A percentile compares a stretch with the other conserved stretches of the same genome.
Evolutionary conservation across 2,329 filamentous ascomycete species (phyloP).

Genomic region (Diplocarpon mali): DNA sequence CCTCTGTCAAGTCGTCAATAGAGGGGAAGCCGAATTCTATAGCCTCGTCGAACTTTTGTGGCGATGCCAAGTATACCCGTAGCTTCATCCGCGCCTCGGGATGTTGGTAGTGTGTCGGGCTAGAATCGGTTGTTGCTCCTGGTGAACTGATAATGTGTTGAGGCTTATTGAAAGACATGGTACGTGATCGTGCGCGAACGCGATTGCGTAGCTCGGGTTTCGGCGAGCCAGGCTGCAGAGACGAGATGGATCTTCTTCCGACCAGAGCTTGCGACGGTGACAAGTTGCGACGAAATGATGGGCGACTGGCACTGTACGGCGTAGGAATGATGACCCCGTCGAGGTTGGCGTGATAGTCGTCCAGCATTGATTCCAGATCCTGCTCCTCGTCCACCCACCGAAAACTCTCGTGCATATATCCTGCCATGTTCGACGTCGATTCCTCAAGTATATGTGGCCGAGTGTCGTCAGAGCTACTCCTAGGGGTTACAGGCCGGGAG

Average conservation of each 20-base stretch:
- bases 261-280: constrained; percentile 60
- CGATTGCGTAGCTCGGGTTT: constrained; percentile 20
- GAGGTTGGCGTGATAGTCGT: constrained; percentile 59
- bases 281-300: constrained; percentile 59
- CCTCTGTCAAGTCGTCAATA: constrained; percentile 33
- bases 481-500: constrained; percentile 20
- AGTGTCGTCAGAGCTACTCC: constrained; percentile 13
- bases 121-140: constrained; percentile 50
- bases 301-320: constrained; percentile 36
- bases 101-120: constrained; percentile 78
- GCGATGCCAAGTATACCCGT: constrained; percentile 73
- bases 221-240: constrained; percentile 22
- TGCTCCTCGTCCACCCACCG: constrained; percentile 65
- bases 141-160: constrained; percentile 31
- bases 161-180: constrained; percentile 41
- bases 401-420: constrained; percentile 50
- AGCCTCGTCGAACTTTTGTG: constrained; percentile 91
- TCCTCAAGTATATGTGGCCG: constrained; percentile 6
- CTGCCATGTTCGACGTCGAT: constrained; percentile 19
- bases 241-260: constrained; percentile 38
- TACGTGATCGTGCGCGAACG: constrained; percentile 36
- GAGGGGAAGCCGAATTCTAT: constrained; percentile 88
- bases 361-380: constrained; percentile 56
- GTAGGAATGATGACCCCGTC: constrained; percentile 38
- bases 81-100: constrained; percentile 80